A percentile compares a stretch with the other conserved stretches of the same genome.
These are phyloP conservation scores for Phytophthora fragariae DNA, from an alignment of 352 stramenopile genomes.

Conservation along the genomic window DNA sequence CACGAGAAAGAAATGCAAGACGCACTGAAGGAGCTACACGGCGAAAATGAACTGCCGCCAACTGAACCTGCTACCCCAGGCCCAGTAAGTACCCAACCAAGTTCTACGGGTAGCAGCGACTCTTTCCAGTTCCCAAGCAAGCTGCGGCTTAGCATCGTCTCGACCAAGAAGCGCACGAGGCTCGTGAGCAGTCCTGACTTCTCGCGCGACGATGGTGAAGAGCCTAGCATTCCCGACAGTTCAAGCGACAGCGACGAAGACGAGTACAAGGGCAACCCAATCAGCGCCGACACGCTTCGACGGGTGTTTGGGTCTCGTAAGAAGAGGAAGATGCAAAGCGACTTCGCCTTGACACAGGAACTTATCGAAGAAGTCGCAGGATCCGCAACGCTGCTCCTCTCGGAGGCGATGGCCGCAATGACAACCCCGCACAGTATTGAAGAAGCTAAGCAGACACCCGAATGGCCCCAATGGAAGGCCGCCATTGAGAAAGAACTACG, in stretches of 20 bases:
- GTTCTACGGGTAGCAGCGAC: neutral
- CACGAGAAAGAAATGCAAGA: no score
- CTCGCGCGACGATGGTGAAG: neutral
- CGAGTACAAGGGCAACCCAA: slow-evolving; percentile 2
- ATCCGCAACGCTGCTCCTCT: slow-evolving; percentile 1
- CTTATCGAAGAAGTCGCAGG: slow-evolving; percentile 13
- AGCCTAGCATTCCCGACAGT: neutral
- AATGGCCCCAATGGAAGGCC: slow-evolving; percentile 17
- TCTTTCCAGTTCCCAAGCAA: neutral
- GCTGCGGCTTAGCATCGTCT: neutral
- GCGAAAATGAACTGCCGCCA: neutral
- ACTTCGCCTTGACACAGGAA: neutral
- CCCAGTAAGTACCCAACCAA: neutral
- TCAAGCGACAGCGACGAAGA: slow-evolving; percentile 10
- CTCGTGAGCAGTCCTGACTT: neutral
- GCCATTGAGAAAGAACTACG: slow-evolving; percentile 11
- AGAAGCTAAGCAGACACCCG: slow-evolving; percentile 7
- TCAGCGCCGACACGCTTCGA: slow-evolving; percentile 5
- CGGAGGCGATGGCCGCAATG: slow-evolving; percentile 2
- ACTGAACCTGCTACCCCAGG: neutral
- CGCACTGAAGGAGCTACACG: neutral
- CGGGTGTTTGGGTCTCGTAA: slow-evolving; percentile 16
- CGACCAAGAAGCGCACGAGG: neutral
- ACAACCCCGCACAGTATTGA: no score
- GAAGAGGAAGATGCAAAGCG: neutral